phyloP scores from a whole-genome alignment of 371 early-diverging fungal genomes.

The Nosema muscidifuracis region DNA sequence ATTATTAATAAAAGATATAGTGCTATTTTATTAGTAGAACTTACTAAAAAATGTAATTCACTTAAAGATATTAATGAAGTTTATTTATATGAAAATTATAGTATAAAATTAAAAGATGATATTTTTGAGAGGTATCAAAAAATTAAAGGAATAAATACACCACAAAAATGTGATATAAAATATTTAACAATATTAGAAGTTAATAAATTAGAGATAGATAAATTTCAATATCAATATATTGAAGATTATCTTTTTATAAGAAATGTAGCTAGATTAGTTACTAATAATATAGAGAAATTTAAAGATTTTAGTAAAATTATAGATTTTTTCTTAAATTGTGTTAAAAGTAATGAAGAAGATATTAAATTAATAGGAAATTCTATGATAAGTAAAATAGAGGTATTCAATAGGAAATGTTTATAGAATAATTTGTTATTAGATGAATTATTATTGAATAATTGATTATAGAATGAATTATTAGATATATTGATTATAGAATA shows the following conservation, averaged over 20 bases:
- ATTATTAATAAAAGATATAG: background rate
- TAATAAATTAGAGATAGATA: background rate
- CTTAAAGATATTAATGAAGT: background rate
- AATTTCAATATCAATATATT: background rate
- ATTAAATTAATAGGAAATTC: conserved; percentile 9
- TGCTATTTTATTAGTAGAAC: background rate
- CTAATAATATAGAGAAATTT: background rate
- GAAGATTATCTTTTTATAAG: conserved; percentile 7
- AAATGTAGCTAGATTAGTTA: background rate
- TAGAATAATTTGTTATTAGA: too few species aligned
- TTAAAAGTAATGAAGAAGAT: background rate
- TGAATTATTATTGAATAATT: too few species aligned
- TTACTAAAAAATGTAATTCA: background rate
- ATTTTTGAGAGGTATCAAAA: background rate
- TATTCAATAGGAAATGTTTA: background rate
- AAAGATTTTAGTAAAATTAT: background rate
- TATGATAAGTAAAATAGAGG: conserved; percentile 1
- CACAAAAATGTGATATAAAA: background rate
- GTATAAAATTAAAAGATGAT: conserved; percentile 9
- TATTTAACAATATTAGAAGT: conserved; percentile 7
- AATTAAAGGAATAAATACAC: background rate
- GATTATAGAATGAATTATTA: too few species aligned
- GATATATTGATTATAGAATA: too few species aligned
- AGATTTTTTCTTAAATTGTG: background rate
- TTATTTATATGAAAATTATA: conserved; percentile 4